A percentile compares a stretch with the other conserved stretches of the same genome.
Evolutionary conservation across 148 eudicot species (phyloP).

Genomic region (Fagopyrum esculentum): DNA sequence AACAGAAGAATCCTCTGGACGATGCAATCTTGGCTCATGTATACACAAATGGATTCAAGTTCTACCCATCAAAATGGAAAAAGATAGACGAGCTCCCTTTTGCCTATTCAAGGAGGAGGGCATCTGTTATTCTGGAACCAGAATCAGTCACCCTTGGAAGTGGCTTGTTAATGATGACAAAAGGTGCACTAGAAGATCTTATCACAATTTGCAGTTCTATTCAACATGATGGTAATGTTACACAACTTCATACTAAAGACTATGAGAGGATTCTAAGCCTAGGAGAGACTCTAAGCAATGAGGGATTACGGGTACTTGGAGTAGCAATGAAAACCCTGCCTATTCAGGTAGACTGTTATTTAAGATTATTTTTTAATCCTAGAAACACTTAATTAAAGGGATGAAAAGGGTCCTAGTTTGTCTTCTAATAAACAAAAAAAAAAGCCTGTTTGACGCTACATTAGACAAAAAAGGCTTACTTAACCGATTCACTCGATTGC

Average conservation of each 20-base stretch:
- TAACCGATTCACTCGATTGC: no score
- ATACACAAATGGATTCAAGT: constrained; percentile 37
- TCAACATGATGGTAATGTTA: constrained; percentile 19
- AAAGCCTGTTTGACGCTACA: no score
- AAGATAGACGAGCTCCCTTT: constrained; percentile 42
- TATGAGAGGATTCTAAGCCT: constrained; percentile 27
- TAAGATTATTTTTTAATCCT: background rate
- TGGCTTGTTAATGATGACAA: constrained; percentile 28
- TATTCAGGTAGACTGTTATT: background rate
- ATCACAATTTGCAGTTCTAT: constrained; percentile 21
- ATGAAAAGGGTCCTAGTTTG: no score
- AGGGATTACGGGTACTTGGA: constrained; percentile 40
- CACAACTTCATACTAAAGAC: constrained; percentile 24
- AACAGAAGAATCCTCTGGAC: constrained; percentile 44
- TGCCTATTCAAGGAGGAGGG: constrained; percentile 36
- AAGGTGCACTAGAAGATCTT: constrained; percentile 46
- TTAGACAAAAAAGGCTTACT: no score
- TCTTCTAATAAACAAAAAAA: no score
- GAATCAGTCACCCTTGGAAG: constrained; percentile 14
- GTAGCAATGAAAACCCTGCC: constrained; percentile 39
- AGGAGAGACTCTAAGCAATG: constrained; percentile 34
- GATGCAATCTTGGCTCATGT: constrained; percentile 38
- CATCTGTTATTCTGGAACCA: constrained; percentile 34
- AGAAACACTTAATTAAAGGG: no score
- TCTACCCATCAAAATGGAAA: constrained; percentile 34